Base-by-base conservation (phyloP, 129 eudicot species). In the Silybum marianum region DNA sequence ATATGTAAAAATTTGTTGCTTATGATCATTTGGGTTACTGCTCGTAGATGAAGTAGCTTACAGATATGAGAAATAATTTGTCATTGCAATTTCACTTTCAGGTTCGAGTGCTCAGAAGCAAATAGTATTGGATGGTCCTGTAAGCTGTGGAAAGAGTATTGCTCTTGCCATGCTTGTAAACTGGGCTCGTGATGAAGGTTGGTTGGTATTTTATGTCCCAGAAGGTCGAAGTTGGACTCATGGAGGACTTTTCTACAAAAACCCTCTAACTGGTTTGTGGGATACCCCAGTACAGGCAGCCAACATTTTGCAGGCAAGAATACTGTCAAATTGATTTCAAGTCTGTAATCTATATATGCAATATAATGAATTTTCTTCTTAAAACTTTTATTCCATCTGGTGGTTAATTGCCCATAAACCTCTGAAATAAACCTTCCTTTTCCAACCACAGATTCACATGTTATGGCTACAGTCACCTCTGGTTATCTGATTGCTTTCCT, bases 131-230 rank as follows among this genome's bases (percentile, higher is more conserved):
- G 99, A 95, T 87, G 99, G 99, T 24, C 98, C 92, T 48, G 86
- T 88, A 24, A 91, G 96, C 81, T 92, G 93, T 73, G 99, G 99
- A 28, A 95, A 95, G 85, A 95, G 99, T 80, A 92, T 92, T 58
- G 90, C 98, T 25, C 95, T 95, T 36, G 97, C 99, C 51, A 92
- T 95, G 97, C 98, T 95, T 84, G 99, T 91, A 79, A 87, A 89
- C 23, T 95, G 99, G 99, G 99, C 99, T 0, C 97, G 99, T 39
- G 84, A 84, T 63, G 90, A 95, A 88, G 97, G 95, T 28, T 95
- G 99, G 99, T 83, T 95, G 63, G 98, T 95, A 23, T 78, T 95
- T 14, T 95, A 95, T 80, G 97, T 84, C 16, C 98, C 99, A 13
- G 86, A 82, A 83, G 99, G 97, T 24, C 88, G 88, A 81, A 84